These are phyloP conservation scores for Irpex lacteus DNA, from an alignment of 1,284 basidiomycete genomes.

Conservation along the genomic window DNA sequence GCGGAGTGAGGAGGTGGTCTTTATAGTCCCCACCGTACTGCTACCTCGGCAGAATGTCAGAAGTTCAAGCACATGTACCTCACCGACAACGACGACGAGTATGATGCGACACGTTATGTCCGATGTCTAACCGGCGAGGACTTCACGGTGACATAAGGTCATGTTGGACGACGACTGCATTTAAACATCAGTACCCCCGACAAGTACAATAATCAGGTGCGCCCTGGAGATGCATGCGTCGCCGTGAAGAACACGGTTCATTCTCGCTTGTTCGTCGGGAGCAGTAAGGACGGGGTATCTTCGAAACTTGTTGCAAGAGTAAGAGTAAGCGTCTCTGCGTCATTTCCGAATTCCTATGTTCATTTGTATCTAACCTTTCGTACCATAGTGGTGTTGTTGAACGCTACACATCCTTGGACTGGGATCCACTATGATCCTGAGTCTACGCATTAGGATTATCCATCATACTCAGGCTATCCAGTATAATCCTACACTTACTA, in stretches of 20 bases:
- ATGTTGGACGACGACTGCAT: neutral
- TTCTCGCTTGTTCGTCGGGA: slow-evolving; percentile 20
- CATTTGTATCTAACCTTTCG: too few species aligned
- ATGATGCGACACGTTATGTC: neutral
- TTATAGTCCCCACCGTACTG: neutral
- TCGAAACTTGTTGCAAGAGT: too few species aligned
- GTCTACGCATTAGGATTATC: too few species aligned
- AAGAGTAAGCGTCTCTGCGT: too few species aligned
- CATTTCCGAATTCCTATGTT: too few species aligned
- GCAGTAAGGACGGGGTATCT: neutral
- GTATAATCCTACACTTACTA: too few species aligned
- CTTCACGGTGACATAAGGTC: neutral
- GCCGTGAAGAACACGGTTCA: slow-evolving; percentile 12
- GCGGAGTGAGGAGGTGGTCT: neutral
- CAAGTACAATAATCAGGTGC: neutral
- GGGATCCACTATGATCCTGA: too few species aligned
- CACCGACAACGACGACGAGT: too few species aligned
- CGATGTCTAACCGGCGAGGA: slow-evolving; percentile 5
- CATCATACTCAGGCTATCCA: too few species aligned
- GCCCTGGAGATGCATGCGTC: neutral
- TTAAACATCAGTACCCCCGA: neutral
- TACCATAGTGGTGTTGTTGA: too few species aligned
- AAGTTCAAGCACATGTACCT: neutral
- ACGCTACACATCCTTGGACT: too few species aligned
- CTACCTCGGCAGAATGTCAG: neutral